Evolutionary conservation across 2,329 filamentous ascomycete species (phyloP), one percentile per base, ranked within the genome.

Genomic region (Pseudogymnoascus sp.): DNA sequence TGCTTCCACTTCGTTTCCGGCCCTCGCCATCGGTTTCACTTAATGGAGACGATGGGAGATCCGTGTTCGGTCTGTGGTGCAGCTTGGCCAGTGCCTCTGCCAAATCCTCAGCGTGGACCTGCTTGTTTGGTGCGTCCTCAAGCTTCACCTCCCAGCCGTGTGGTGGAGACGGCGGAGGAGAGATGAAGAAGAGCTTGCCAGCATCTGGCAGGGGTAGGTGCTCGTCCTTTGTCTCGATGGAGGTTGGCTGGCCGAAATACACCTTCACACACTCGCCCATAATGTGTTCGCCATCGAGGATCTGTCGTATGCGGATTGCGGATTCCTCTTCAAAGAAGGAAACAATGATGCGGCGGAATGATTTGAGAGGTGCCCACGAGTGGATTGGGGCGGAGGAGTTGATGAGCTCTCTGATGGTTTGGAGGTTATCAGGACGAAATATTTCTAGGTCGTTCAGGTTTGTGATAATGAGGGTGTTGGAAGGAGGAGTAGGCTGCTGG

Each of bases 381-480:
- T 91, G 87, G 66, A 93, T 85, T 59, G 85, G 81, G 2, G 88
- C 88, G n/a, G 86, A 84, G 59, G 82, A 75, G 70, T 83, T 78
- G 73, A 94, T 86, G 63, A 91, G 84, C 61, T 86, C 81, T 72
- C 86, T 87, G 70, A 93, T 89, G 64, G 83, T 85, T 69, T 88
- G 83, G 63, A 93, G 81, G 75, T 91, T 91, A 65, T 87, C 82
- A 15, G 88, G 80, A 63, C 84, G 80, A 80, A 93, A 94, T 77
- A 91, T 86, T 70, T 88, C 85, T 63, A 81, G 77, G 67, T 90
- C 84, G 71, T 86, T 78, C 64, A 94, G 84, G 77, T 91, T 91
- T 70, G 90, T 94, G 72, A 94, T 88, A 71, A 94, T 84, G 62
- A 94, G 85, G 0, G 90, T 94, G 79, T 94, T 94, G 67, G 88